These are phyloP conservation scores for Corymbia calophylla DNA, from an alignment of 441 rosid species.

Conservation along the genomic window DNA sequence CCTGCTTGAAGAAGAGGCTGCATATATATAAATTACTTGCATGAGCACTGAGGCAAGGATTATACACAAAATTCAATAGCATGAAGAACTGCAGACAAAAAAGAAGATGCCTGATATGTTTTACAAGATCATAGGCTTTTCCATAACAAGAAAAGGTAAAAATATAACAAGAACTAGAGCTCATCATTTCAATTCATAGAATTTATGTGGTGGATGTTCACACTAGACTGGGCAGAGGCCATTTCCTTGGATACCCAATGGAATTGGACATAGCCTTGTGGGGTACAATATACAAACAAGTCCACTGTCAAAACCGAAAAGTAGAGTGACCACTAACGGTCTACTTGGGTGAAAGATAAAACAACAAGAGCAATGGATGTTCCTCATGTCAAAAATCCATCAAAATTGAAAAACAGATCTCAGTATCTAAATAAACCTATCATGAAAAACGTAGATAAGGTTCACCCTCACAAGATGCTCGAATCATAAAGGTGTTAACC, in stretches of 20 bases:
- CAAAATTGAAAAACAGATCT: not conserved
- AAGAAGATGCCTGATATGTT: not conserved
- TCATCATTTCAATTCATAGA: not conserved
- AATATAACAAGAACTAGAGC: not conserved
- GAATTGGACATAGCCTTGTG: not conserved
- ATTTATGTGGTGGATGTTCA: not conserved
- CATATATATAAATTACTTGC: not conserved
- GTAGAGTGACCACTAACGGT: not conserved
- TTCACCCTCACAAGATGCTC: not conserved
- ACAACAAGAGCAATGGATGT: not conserved
- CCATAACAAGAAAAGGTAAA: not conserved
- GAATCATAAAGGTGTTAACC: not conserved
- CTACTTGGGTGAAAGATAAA: not conserved
- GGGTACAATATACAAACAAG: not conserved
- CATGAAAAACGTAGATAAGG: not conserved
- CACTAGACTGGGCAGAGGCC: not conserved
- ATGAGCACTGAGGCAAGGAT: not conserved
- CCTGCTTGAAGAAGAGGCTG: slow-evolving; percentile 80
- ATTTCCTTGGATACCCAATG: not conserved
- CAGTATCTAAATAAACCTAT: not conserved
- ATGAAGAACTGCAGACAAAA: not conserved
- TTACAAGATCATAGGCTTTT: not conserved
- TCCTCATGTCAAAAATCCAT: not conserved
- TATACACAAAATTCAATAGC: not conserved
- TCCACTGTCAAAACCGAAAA: not conserved